phyloP scores from a whole-genome alignment of 345 rosid genomes.

The Eutrema japonicum region DNA sequence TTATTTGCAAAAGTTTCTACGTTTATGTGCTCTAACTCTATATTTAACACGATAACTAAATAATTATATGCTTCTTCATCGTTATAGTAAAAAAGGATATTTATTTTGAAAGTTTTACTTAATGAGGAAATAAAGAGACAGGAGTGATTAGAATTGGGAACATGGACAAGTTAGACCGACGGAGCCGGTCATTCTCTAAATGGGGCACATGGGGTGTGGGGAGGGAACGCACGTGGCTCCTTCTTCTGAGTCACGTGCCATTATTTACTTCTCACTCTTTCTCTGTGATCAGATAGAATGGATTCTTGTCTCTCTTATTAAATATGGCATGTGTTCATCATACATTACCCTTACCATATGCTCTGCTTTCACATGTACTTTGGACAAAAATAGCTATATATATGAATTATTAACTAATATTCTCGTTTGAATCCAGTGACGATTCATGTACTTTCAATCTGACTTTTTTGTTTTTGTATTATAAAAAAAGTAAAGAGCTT shows the following conservation, averaged over 20 bases:
- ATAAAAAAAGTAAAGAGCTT: not conserved
- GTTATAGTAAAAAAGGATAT: not conserved
- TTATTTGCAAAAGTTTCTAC: too few species aligned
- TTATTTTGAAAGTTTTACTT: not conserved
- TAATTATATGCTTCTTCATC: too few species aligned
- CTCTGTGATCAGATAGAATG: constrained; percentile 35
- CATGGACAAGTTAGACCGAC: constrained; percentile 56
- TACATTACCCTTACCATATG: constrained; percentile 36
- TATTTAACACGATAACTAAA: too few species aligned
- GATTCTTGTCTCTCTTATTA: constrained; percentile 45
- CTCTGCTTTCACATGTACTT: constrained; percentile 47
- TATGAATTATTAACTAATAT: constrained; percentile 32
- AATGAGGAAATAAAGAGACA: not conserved
- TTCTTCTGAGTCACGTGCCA: constrained; percentile 61
- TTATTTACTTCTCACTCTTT: constrained; percentile 51
- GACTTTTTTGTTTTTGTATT: constrained; percentile 4
- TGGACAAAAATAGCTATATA: not conserved
- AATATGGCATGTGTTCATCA: constrained; percentile 44
- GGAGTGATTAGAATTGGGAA: constrained; percentile 10
- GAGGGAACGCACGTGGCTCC: constrained; percentile 53
- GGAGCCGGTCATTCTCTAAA: constrained; percentile 42
- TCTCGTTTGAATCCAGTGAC: constrained; percentile 35
- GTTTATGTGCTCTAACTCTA: too few species aligned
- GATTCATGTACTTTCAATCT: constrained; percentile 35
- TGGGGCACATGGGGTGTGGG: constrained; percentile 60